These are phyloP conservation scores for Entomophthora muscae DNA, from an alignment of 371 early-diverging fungal genomes.

Conservation along the genomic window DNA sequence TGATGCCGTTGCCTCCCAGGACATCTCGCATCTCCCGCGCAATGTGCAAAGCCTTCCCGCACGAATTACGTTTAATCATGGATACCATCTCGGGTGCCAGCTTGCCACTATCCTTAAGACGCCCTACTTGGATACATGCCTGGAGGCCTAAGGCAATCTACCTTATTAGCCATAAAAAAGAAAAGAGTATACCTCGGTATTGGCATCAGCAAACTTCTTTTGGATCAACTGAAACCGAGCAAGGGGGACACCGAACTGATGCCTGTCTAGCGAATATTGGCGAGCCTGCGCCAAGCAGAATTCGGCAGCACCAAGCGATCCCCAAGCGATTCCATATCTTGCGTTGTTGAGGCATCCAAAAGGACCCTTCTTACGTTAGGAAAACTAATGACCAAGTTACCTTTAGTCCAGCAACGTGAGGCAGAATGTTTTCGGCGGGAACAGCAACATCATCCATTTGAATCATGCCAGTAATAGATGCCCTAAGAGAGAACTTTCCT, in stretches of 20 bases:
- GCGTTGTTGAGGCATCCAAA: slow-evolving; percentile 97
- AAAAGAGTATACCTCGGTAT: slow-evolving; percentile 45
- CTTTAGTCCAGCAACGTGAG: slow-evolving; percentile 74
- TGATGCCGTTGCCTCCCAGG: slow-evolving; percentile 87
- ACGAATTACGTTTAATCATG: slow-evolving; percentile 91
- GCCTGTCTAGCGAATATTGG: slow-evolving; percentile 66
- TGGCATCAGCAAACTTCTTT: slow-evolving; percentile 91
- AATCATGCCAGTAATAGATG: slow-evolving; percentile 94
- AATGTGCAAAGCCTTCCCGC: slow-evolving; percentile 85
- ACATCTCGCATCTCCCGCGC: slow-evolving; percentile 78
- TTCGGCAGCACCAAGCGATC: slow-evolving; percentile 93
- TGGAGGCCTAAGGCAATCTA: slow-evolving; percentile 77
- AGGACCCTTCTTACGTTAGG: slow-evolving; percentile 40
- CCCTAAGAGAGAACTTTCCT: slow-evolving; percentile 89
- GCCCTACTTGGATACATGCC: slow-evolving; percentile 82
- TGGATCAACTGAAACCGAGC: slow-evolving; percentile 93
- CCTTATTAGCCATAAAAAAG: neutral
- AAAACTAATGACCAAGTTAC: slow-evolving; percentile 8
- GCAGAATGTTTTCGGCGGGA: slow-evolving; percentile 75
- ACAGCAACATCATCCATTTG: slow-evolving; percentile 95
- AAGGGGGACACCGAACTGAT: slow-evolving; percentile 86
- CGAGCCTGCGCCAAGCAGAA: slow-evolving; percentile 77
- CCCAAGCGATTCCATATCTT: slow-evolving; percentile 95
- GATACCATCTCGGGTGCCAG: slow-evolving; percentile 92
- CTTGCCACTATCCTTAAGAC: slow-evolving; percentile 77